These are phyloP conservation scores for Penicillium crustosum DNA, from an alignment of 2,329 filamentous ascomycete species.

Conservation along the genomic window DNA sequence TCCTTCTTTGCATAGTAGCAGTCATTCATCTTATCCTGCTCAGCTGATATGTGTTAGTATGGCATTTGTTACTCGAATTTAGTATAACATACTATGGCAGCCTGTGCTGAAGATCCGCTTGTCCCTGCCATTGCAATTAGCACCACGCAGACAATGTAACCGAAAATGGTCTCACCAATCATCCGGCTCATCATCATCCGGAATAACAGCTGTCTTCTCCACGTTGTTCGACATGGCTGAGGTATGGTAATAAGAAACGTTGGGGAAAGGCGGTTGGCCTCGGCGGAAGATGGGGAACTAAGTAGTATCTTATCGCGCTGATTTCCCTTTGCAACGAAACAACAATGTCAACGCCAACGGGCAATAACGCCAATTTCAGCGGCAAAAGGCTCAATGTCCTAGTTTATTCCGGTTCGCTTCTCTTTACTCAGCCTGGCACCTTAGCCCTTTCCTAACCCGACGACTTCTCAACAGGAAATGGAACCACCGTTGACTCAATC, in stretches of 20 bases:
- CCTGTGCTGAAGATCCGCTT: slow-evolving; percentile 97
- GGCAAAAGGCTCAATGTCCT: slow-evolving; percentile 80
- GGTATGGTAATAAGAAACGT: slow-evolving; percentile 5
- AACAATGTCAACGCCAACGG: slow-evolving; percentile 35
- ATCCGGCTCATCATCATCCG: slow-evolving; percentile 77
- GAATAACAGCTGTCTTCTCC: slow-evolving; percentile 41
- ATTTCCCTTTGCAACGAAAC: slow-evolving; percentile 11
- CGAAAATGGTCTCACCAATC: slow-evolving; percentile 68
- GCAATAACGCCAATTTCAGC: slow-evolving; percentile 51
- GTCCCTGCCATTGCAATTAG: slow-evolving; percentile 64
- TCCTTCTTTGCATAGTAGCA: slow-evolving; percentile 97
- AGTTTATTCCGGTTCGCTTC: slow-evolving; percentile 76
- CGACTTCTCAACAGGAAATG: slow-evolving; percentile 61
- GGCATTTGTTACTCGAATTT: neutral
- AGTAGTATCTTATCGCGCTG: slow-evolving; percentile 23
- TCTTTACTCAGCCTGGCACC: slow-evolving; percentile 25
- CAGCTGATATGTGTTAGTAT: slow-evolving; percentile 55
- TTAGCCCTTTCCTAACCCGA: slow-evolving; percentile 32
- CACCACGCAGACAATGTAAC: slow-evolving; percentile 11
- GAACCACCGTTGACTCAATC: slow-evolving; percentile 83
- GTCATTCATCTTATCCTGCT: slow-evolving; percentile 88
- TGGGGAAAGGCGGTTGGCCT: slow-evolving; percentile 18
- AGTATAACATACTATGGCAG: slow-evolving; percentile 68
- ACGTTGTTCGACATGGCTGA: slow-evolving; percentile 60
- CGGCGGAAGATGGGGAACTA: slow-evolving; percentile 13